Conservation (phyloP, 108 stramenopile species). For the Cyclotella atomus region DNA sequence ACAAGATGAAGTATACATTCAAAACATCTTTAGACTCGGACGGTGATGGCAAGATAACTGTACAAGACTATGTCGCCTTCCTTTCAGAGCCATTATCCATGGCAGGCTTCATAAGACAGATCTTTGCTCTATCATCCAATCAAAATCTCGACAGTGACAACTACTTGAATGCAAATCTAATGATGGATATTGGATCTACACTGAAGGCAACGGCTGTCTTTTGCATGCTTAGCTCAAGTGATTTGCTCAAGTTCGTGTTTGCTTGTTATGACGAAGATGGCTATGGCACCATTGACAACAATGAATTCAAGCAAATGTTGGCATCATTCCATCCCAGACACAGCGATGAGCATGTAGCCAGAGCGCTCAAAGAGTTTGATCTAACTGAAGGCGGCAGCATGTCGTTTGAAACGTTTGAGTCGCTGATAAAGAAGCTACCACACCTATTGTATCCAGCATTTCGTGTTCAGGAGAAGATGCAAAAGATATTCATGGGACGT, state of each 20-base stretch:
- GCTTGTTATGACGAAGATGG: slow-evolving; percentile 40
- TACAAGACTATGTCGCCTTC: slow-evolving; percentile 37
- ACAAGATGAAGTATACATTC: slow-evolving; percentile 22
- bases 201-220: slow-evolving; percentile 43
- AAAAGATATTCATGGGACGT: slow-evolving; percentile 32
- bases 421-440: slow-evolving; percentile 14
- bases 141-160: not conserved
- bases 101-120: slow-evolving; percentile 32
- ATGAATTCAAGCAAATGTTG: slow-evolving; percentile 30
- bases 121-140: slow-evolving; percentile 39
- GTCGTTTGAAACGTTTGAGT: slow-evolving; percentile 22
- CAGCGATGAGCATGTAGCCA: slow-evolving; percentile 13
- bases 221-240: slow-evolving; percentile 38
- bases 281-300: slow-evolving; percentile 32
- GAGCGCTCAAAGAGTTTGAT: slow-evolving; percentile 31
- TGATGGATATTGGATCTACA: slow-evolving; percentile 42
- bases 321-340: slow-evolving; percentile 38
- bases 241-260: slow-evolving; percentile 38
- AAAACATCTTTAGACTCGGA: slow-evolving; percentile 28
- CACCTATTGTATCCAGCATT: slow-evolving; percentile 46
- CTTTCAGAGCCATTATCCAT: slow-evolving; percentile 37
- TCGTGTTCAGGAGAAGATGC: slow-evolving; percentile 47
- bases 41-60: slow-evolving; percentile 30
- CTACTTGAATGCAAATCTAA: slow-evolving; percentile 11
- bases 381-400: slow-evolving; percentile 32